Conservation (phyloP, 306 rosid species). For the Inga leiocalycina region DNA sequence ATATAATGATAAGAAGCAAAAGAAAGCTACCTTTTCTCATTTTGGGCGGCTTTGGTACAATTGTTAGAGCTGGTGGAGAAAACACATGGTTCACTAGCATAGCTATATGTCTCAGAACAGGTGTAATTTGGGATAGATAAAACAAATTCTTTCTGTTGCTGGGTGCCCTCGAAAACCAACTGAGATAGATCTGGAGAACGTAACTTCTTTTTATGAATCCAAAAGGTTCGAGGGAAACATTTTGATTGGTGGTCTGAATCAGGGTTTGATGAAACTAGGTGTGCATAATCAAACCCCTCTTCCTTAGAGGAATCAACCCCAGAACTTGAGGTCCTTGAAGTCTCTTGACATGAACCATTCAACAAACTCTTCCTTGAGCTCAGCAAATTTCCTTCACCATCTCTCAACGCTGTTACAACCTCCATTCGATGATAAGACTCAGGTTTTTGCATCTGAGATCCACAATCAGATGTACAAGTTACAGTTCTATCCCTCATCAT, state of each 20-base stretch:
- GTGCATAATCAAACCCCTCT: constrained; percentile 39
- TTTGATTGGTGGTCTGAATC: constrained; percentile 48
- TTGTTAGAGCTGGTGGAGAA: constrained; percentile 38
- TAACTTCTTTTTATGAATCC: constrained; percentile 56
- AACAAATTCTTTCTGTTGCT: constrained; percentile 40
- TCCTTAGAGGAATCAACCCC: constrained; percentile 46
- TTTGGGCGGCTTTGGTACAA: constrained; percentile 30
- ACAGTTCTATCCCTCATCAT: constrained; percentile 46
- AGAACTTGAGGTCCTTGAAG: constrained; percentile 31
- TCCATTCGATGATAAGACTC: constrained; percentile 43
- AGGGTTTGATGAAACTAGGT: constrained; percentile 38
- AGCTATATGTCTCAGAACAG: constrained; percentile 44
- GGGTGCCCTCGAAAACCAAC: constrained; percentile 32
- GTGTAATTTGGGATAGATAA: constrained; percentile 44
- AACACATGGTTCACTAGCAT: constrained; percentile 34
- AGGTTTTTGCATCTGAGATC: constrained; percentile 45
- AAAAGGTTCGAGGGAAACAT: constrained; percentile 60
- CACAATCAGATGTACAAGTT: constrained; percentile 47
- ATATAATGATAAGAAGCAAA: constrained; percentile 8
- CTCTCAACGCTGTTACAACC: constrained; percentile 52
- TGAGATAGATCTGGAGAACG: constrained; percentile 46
- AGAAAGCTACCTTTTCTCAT: constrained; percentile 41
- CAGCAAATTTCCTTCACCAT: constrained; percentile 62
- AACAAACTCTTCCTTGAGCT: constrained; percentile 53
- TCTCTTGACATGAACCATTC: constrained; percentile 44